These are phyloP conservation scores for Crinitomyces ghanaensis DNA, from an alignment of 805 yeast species.

Conservation along the genomic window DNA sequence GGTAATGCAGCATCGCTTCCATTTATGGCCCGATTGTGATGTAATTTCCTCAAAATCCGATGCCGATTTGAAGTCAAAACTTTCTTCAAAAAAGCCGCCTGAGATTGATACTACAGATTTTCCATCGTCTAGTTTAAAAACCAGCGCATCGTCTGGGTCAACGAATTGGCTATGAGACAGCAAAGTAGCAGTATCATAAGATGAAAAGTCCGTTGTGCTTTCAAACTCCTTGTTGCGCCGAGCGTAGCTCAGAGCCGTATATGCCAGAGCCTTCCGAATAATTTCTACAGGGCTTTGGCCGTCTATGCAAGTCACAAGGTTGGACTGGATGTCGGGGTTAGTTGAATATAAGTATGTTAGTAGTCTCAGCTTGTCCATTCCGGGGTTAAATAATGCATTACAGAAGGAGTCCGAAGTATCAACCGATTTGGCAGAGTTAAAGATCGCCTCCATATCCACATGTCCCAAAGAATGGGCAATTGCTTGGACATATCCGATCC, in stretches of 20 bases:
- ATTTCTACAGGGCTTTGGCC: conserved; percentile 1
- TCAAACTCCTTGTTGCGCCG: too few species aligned
- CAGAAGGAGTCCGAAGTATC: not conserved
- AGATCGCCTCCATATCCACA: too few species aligned
- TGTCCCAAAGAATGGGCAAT: too few species aligned
- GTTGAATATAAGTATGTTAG: conserved; percentile 6
- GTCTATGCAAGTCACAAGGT: too few species aligned
- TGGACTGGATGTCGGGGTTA: too few species aligned
- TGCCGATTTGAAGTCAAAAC: conserved; percentile 13
- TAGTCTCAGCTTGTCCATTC: conserved; percentile 10
- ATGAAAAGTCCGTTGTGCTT: not conserved
- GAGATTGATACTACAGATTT: conserved; percentile 1
- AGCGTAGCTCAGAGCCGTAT: conserved; percentile 5
- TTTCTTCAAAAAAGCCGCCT: conserved; percentile 14
- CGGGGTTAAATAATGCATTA: conserved; percentile 3
- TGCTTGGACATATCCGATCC: conserved; percentile 5
- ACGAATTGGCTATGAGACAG: not conserved
- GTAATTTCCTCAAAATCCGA: conserved; percentile 7
- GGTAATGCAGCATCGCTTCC: conserved; percentile 28
- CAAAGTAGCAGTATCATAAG: not conserved
- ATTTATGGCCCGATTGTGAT: conserved; percentile 20
- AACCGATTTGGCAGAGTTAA: not conserved
- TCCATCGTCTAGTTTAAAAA: not conserved
- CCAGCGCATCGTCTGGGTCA: not conserved
- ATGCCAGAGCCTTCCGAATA: conserved; percentile 7